phyloP scores from a whole-genome alignment of 305 asterid species.

The Ajuga reptans region DNA sequence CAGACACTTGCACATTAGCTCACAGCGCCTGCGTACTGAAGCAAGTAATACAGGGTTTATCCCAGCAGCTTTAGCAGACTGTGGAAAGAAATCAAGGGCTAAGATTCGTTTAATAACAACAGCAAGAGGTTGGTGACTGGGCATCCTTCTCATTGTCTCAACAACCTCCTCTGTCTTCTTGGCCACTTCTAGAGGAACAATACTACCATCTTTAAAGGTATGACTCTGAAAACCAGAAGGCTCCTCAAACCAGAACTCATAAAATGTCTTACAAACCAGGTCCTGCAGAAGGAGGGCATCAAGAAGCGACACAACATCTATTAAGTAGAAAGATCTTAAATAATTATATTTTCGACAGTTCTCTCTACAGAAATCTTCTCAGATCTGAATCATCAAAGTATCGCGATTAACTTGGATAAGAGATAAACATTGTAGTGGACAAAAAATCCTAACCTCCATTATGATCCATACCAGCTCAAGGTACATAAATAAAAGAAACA shows the following conservation, averaged over 20 bases:
- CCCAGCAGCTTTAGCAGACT: conserved; percentile 96
- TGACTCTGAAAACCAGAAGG: conserved; percentile 56
- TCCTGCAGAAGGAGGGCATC: conserved; percentile 49
- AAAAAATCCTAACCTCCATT: conserved; percentile 12
- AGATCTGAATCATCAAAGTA: conserved; percentile 12
- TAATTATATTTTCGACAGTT: not conserved
- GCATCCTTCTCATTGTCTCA: conserved; percentile 79
- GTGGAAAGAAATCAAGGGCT: conserved; percentile 96
- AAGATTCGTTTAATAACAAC: conserved; percentile 74
- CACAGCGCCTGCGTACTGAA: conserved; percentile 94
- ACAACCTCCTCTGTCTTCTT: conserved; percentile 93
- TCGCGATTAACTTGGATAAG: conserved; percentile 17
- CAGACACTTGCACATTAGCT: conserved; percentile 95
- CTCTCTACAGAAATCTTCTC: conserved; percentile 7
- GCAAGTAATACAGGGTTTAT: conserved; percentile 86
- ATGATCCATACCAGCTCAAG: not conserved
- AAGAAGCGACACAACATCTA: conserved; percentile 16
- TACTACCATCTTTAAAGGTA: conserved; percentile 76
- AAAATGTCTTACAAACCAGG: conserved; percentile 96
- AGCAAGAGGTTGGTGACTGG: conserved; percentile 72
- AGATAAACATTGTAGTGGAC: conserved; percentile 4
- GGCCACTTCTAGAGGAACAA: conserved; percentile 84
- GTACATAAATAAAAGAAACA: conserved; percentile 3
- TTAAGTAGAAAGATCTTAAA: not conserved
- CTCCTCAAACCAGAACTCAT: conserved; percentile 99